Evolutionary conservation across 2,329 filamentous ascomycete species (phyloP).

Genomic region (Neoscytalidium dimidiatum): DNA sequence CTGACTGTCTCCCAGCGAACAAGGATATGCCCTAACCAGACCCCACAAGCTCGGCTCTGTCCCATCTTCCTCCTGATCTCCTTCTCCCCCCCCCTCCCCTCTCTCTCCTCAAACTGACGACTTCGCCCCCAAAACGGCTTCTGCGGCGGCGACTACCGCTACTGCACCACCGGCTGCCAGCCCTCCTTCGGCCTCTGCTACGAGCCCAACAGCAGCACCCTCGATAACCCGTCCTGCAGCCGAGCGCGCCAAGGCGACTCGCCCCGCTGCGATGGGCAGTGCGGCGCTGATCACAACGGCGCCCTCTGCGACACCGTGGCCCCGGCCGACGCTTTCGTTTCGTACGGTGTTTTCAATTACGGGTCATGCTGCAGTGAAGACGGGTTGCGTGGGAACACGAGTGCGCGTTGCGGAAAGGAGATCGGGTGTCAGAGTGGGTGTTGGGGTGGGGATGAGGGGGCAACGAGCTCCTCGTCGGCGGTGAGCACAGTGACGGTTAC

Average conservation of each 20-base stretch:
- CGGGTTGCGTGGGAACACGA: constrained; percentile 16
- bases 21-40: neutral
- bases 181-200: constrained; percentile 5
- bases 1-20: neutral
- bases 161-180: constrained; percentile 10
- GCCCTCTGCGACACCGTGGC: constrained; percentile 3
- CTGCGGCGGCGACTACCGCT: constrained; percentile 12
- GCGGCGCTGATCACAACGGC: neutral
- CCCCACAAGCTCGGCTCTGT: too few species aligned
- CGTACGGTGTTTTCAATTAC: constrained; percentile 5
- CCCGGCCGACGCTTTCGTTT: neutral
- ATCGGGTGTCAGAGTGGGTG: constrained; percentile 17
- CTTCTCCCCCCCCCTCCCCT: neutral
- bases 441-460: neutral
- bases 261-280: constrained; percentile 19
- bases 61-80: too few species aligned
- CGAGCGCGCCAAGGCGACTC: neutral
- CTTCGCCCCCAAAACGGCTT: neutral
- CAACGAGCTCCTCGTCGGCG: neutral
- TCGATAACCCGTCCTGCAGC: constrained; percentile 14
- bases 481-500: constrained; percentile 1
- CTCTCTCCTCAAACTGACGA: neutral
- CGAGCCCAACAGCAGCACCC: constrained; percentile 8
- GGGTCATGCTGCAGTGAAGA: constrained; percentile 13
- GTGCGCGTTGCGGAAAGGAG: neutral